Evolutionary conservation across 441 rosid genomes (phyloP).

Genomic region (Adansonia gregorii): DNA sequence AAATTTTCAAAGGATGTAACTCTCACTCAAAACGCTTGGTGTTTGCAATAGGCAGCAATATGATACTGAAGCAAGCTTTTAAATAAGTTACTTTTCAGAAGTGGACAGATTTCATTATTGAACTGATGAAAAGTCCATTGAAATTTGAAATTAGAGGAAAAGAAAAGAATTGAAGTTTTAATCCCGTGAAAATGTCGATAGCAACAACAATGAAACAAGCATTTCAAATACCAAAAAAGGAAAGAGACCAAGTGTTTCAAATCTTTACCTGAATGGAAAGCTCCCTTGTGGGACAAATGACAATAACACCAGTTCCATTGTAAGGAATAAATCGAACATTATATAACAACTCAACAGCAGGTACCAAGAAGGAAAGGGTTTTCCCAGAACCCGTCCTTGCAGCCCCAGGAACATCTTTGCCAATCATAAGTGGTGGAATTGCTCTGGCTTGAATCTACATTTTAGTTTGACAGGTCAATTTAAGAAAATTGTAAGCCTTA

Average conservation of each 20-base stretch:
- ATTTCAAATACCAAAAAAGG: background rate
- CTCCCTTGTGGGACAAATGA: constrained; percentile 96
- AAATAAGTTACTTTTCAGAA: background rate
- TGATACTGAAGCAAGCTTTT: background rate
- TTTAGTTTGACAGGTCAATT: constrained; percentile 18
- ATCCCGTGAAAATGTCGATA: background rate
- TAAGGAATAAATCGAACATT: constrained; percentile 67
- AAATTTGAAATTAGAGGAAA: background rate
- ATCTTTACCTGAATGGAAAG: constrained; percentile 89
- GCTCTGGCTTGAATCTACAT: constrained; percentile 89
- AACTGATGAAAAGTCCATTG: background rate
- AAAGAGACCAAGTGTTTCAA: background rate
- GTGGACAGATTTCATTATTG: background rate
- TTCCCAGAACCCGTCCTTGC: constrained; percentile 98
- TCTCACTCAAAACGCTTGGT: background rate
- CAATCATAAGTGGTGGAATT: constrained; percentile 69
- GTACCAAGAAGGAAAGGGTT: constrained; percentile 89
- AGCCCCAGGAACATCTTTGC: constrained; percentile 93
- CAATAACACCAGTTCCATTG: constrained; percentile 83
- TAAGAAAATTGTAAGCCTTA: constrained; percentile 5
- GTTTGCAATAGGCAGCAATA: background rate
- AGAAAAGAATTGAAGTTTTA: background rate
- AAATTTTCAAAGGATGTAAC: background rate
- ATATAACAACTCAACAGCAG: constrained; percentile 83
- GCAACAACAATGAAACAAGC: background rate